A percentile compares a stretch with the other conserved stretches of the same genome.
phyloP scores from a whole-genome alignment of 2,329 filamentous ascomycete genomes.

The Cercospora sojina region DNA sequence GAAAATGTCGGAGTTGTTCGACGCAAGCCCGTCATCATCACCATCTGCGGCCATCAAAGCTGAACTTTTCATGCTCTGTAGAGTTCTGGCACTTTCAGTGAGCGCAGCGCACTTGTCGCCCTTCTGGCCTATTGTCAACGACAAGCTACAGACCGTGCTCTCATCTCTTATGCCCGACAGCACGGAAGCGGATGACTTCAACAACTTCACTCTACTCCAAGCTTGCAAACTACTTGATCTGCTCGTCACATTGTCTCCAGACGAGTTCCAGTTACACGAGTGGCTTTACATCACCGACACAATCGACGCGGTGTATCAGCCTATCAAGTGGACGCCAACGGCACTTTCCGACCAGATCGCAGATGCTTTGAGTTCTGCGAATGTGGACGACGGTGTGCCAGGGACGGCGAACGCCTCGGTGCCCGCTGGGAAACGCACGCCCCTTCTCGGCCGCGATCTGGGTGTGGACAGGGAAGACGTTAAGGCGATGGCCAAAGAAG shows the following conservation, averaged over 20 bases:
- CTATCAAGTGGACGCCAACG: slow-evolving; percentile 64
- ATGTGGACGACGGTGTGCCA: slow-evolving; percentile 34
- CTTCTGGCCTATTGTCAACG: slow-evolving; percentile 87
- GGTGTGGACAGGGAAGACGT: slow-evolving; percentile 57
- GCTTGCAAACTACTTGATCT: slow-evolving; percentile 91
- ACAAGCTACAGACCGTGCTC: slow-evolving; percentile 77
- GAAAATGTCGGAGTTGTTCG: slow-evolving; percentile 81
- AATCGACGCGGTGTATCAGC: slow-evolving; percentile 89
- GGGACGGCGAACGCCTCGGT: background rate
- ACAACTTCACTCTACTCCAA: slow-evolving; percentile 74
- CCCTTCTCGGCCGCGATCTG: slow-evolving; percentile 52
- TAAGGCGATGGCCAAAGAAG: slow-evolving; percentile 55
- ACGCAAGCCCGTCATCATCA: slow-evolving; percentile 81
- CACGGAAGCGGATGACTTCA: slow-evolving; percentile 70
- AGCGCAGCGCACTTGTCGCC: slow-evolving; percentile 76
- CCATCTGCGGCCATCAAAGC: slow-evolving; percentile 86
- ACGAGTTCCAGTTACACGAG: slow-evolving; percentile 97
- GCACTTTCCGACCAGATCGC: slow-evolving; percentile 83
- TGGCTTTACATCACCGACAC: slow-evolving; percentile 98
- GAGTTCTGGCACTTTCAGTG: slow-evolving; percentile 76
- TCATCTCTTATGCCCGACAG: slow-evolving; percentile 69
- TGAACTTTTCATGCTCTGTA: slow-evolving; percentile 85
- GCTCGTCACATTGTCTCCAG: slow-evolving; percentile 79
- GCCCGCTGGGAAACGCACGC: slow-evolving; percentile 30
- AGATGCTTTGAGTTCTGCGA: slow-evolving; percentile 61